Evolutionary conservation across 2,329 filamentous ascomycete genomes (phyloP), one percentile per base, ranked within the genome.

Genomic region (Cercospora janseana): DNA sequence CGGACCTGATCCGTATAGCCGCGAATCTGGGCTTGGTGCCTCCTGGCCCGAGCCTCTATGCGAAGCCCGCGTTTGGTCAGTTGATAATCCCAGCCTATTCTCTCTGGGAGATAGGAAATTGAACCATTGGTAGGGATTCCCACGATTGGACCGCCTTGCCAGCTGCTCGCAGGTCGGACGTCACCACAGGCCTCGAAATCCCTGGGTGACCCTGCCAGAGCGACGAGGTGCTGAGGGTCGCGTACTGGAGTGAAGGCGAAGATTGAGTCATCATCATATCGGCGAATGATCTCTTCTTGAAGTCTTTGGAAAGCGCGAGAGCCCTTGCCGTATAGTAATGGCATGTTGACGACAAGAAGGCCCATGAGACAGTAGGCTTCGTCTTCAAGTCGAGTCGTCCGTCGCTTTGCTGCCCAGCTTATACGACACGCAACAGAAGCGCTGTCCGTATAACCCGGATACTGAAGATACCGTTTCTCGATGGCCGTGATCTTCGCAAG

Each of bases 291-390:
- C 18, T 29, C 27, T 16, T 31, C 41, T 26, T 45, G 41, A 6
- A 45, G 16, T 16, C 41, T 7, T 10, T 21, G 41, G 6, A 45
- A 45, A 16, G 41, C 41, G 7, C 20, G 2, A 13, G 2, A 1
- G 1, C 41, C 28, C n/a, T 45, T 28, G 13, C 41, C 41, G 20
- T 45, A 45, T 7, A 45, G 27, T 18, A 45, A 28, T 16, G 41
- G 41, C 41, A 45, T 24, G n/a, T 45, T 45, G 12, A 45, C n/a
- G 8, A 15, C 12, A 2, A 45, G 8, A 2, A 45, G 10, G 3
- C 41, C 41, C 26, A 45, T 2, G 4, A 45, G 41, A 8, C 41
- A 45, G 12, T 45, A 45, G n/a, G 41, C 41, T 16, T 32, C 20
- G 13, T 45, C 41, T 18, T 45, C 41, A 5, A 5, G 4, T 7